A percentile compares a stretch with the other conserved stretches of the same genome.
These are phyloP conservation scores for Tylopilus balloui DNA, from an alignment of 768 basidiomycete genomes.

Conservation along the genomic window DNA sequence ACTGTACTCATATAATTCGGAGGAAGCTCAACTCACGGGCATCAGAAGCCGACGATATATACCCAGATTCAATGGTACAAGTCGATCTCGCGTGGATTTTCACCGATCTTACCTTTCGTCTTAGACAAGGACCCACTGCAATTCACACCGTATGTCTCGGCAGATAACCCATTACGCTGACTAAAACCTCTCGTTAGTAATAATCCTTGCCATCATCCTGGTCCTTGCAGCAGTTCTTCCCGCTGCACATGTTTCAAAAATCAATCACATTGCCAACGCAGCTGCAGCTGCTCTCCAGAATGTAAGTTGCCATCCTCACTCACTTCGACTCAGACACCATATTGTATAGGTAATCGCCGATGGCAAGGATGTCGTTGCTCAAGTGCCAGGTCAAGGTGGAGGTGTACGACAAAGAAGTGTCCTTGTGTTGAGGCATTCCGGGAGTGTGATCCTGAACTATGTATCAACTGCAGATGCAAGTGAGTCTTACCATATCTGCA, in stretches of 20 bases:
- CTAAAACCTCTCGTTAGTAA: conserved; percentile 31
- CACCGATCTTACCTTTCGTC: conserved; percentile 6
- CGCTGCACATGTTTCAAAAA: conserved; percentile 49
- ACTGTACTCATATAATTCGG: conserved; percentile 3
- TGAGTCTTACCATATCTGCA: conserved; percentile 24
- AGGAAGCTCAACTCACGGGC: neutral
- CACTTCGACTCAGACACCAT: neutral
- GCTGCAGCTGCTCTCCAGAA: conserved; percentile 47
- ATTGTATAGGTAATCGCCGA: conserved; percentile 44
- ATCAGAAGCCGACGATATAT: conserved; percentile 7
- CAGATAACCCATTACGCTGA: neutral
- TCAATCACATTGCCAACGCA: conserved; percentile 50
- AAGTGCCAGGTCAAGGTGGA: conserved; percentile 17
- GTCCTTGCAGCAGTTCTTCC: conserved; percentile 43
- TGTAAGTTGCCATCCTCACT: conserved; percentile 37
- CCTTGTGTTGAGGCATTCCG: conserved; percentile 46
- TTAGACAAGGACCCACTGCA: conserved; percentile 15
- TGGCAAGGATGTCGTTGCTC: conserved; percentile 57
- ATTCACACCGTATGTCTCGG: conserved; percentile 26
- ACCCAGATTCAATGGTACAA: conserved; percentile 21
- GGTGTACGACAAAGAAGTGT: conserved; percentile 43
- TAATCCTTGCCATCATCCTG: conserved; percentile 51
- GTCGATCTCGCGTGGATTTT: neutral
- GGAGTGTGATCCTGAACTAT: conserved; percentile 71
- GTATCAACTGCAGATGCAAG: conserved; percentile 47